Evolutionary conservation across 805 yeast genomes (phyloP).

Genomic region (Torulaspora franciscae): DNA sequence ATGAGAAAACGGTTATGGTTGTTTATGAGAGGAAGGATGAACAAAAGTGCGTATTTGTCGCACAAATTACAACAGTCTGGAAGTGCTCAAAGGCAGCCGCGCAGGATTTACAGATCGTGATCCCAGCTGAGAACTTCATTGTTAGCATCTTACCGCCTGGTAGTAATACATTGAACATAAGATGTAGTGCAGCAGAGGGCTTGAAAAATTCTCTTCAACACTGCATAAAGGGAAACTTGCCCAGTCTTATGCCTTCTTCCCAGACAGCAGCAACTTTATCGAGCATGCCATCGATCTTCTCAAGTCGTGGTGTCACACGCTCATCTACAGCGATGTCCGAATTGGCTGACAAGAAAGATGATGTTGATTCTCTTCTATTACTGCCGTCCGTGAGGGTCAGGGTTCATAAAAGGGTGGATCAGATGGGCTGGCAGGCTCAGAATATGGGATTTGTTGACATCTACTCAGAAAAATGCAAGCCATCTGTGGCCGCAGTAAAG

Average conservation of each 20-base stretch:
- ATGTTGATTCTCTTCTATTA: slow-evolving; percentile 15
- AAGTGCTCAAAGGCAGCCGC: slow-evolving; percentile 28
- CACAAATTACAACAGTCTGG: slow-evolving; percentile 22
- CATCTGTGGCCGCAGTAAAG: slow-evolving; percentile 16
- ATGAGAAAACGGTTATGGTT: slow-evolving; percentile 13
- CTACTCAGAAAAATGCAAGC: slow-evolving; percentile 20
- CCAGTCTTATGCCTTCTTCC: slow-evolving; percentile 21
- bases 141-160: slow-evolving; percentile 12
- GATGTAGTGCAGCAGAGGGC: slow-evolving; percentile 22
- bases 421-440: slow-evolving; percentile 23
- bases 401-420: slow-evolving; percentile 17
- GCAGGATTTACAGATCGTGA: slow-evolving; percentile 29
- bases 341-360: neutral
- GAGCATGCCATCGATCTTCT: slow-evolving; percentile 22
- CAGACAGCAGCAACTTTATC: slow-evolving; percentile 27
- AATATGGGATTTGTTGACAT: slow-evolving; percentile 20
- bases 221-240: slow-evolving; percentile 20
- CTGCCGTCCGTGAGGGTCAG: slow-evolving; percentile 25
- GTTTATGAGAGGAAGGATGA: slow-evolving; percentile 11
- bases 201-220: slow-evolving; percentile 22
- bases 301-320: slow-evolving; percentile 13
- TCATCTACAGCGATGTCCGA: slow-evolving; percentile 14
- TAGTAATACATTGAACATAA: slow-evolving; percentile 19
- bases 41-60: slow-evolving; percentile 14
- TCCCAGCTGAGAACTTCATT: slow-evolving; percentile 18